phyloP scores from a whole-genome alignment of 495 filamentous ascomycete species.

The Neurospora sp. region DNA sequence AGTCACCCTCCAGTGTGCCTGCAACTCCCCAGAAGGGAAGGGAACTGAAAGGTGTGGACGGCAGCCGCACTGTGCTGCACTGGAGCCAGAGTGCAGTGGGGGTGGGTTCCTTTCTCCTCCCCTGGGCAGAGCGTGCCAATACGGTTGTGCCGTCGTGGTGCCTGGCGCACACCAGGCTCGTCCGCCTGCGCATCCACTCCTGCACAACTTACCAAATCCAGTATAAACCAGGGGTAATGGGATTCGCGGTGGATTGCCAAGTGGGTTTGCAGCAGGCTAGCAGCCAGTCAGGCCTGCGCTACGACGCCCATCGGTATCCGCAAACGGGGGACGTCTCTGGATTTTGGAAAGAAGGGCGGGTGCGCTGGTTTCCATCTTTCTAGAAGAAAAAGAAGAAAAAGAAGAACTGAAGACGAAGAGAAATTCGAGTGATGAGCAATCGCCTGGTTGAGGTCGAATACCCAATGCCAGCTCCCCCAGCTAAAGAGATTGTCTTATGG shows the following conservation, averaged over 20 bases:
- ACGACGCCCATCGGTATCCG: neutral
- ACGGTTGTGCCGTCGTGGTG: neutral
- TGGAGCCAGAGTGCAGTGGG: neutral
- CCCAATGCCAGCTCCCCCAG: neutral
- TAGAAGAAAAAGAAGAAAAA: neutral
- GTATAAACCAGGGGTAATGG: neutral
- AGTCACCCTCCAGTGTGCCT: neutral
- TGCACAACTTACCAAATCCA: neutral
- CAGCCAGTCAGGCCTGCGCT: neutral
- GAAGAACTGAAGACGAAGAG: neutral
- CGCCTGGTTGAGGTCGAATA: neutral
- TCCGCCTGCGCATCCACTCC: neutral
- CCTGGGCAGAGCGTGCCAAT: neutral
- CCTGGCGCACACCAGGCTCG: neutral
- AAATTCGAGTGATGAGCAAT: neutral
- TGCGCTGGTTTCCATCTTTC: neutral
- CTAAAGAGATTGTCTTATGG: neutral
- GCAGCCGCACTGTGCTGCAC: neutral
- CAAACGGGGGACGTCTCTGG: neutral
- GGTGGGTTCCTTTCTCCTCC: neutral
- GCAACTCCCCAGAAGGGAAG: neutral
- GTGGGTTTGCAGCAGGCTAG: neutral
- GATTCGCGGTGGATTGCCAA: neutral
- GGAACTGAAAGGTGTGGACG: neutral
- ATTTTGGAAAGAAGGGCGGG: neutral